Evolutionary conservation across 345 rosid genomes (phyloP).

Genomic region (Trapa bicornis): DNA sequence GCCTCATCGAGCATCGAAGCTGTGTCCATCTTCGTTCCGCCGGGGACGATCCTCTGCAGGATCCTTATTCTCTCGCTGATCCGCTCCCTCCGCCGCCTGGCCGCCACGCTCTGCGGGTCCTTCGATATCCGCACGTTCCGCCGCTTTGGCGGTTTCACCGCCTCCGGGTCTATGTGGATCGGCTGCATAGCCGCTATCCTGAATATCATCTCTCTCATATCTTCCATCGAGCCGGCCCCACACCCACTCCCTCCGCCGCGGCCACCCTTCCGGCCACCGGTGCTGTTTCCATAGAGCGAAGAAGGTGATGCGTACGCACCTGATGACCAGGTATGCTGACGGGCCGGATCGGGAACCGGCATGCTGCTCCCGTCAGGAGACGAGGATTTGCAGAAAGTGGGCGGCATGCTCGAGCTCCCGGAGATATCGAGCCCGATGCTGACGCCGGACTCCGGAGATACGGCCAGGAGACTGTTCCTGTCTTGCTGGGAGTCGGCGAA

Average conservation of each 20-base stretch:
- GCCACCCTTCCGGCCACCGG: neutral
- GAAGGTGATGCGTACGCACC: neutral
- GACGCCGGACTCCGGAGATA: neutral
- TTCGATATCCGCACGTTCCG: constrained; percentile 82
- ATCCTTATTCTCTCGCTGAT: constrained; percentile 86
- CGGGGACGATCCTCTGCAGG: constrained; percentile 89
- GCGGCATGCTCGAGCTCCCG: neutral
- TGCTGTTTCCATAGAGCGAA: neutral
- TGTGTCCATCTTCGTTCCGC: constrained; percentile 96
- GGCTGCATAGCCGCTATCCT: constrained; percentile 87
- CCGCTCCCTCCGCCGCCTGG: constrained; percentile 74
- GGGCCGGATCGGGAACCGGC: neutral
- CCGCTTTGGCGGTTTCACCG: constrained; percentile 76
- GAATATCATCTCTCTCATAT: constrained; percentile 81
- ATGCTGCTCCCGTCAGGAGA: neutral
- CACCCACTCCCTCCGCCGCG: constrained; percentile 8
- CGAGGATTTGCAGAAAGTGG: neutral
- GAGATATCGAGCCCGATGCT: neutral
- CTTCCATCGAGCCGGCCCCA: constrained; percentile 36
- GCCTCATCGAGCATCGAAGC: constrained; percentile 96
- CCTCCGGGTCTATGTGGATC: constrained; percentile 73
- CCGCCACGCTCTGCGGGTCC: constrained; percentile 94
- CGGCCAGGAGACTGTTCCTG: neutral
- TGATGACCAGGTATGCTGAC: neutral
- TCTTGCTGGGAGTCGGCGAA: neutral